Conservation (phyloP, 2,329 filamentous ascomycete species). For the Macrophomina tecta region DNA sequence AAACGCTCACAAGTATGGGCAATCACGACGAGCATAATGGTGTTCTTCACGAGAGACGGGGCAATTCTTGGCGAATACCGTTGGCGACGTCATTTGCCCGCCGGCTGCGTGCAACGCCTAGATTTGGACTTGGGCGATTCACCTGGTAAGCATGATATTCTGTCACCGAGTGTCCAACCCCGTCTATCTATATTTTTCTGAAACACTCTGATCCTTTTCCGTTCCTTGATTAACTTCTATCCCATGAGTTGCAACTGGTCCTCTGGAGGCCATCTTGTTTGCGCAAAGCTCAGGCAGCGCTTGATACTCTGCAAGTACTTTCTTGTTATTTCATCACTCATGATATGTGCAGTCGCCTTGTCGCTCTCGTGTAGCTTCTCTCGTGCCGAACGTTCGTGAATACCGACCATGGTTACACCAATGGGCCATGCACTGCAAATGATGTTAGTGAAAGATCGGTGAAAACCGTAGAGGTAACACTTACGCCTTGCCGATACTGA, state of each 20-base stretch:
- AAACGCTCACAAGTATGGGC: neutral
- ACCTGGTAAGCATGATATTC: no score
- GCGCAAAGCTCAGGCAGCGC: conserved; percentile 92
- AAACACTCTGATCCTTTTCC: neutral
- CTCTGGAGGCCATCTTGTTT: conserved; percentile 93
- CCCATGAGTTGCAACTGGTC: conserved; percentile 96
- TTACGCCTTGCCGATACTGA: conserved; percentile 90
- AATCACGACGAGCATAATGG: neutral
- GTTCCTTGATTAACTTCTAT: conserved; percentile 43
- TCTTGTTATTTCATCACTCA: conserved; percentile 93
- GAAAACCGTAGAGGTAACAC: conserved; percentile 33
- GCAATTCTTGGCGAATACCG: neutral
- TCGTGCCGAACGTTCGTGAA: conserved; percentile 92
- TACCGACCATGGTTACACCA: conserved; percentile 99
- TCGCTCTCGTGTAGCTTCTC: conserved; percentile 88
- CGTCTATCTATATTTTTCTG: no score
- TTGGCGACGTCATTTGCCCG: conserved; percentile 3
- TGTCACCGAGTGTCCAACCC: no score
- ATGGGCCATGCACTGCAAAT: conserved; percentile 82
- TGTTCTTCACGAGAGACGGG: conserved; percentile 5
- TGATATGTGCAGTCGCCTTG: conserved; percentile 85
- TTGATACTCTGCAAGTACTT: conserved; percentile 99
- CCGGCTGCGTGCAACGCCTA: neutral
- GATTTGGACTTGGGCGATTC: no score
- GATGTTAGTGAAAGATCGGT: neutral